Evolutionary conservation across 768 basidiomycete species (phyloP), one percentile per base, ranked within the genome.

Genomic region (Auriscalpium microsporum): DNA sequence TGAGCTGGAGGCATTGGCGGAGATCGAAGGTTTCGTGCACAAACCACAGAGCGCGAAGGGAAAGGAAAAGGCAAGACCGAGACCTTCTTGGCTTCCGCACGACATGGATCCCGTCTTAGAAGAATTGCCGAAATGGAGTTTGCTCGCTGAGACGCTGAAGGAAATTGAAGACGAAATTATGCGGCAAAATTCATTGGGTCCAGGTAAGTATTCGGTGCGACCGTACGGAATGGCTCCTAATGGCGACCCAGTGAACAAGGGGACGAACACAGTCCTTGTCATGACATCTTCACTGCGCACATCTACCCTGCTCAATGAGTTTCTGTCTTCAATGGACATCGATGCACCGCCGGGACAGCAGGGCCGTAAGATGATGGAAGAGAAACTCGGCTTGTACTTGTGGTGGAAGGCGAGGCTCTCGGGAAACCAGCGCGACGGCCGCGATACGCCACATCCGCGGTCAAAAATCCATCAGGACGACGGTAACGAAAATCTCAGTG

Each of bases 111-210:
- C 92, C 0, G 81, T 94, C 0, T 74, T 97, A 21, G 96, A 98
- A 69, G 96, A 98, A 65, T 78, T 90, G 45, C 94, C 94, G 0
- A 99, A 99, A 67, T 98, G 96, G 95, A 78, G 78, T 54, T 67
- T 94, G 8, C 71, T 99, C 11, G 78, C 84, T 0, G 88, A 92
- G n/a, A 79, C 94, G 0, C 68, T 99, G 45, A 77, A 90, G 50
- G 96, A 99, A 71, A 86, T 93, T 2, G 96, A 98, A 68, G 83
- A 83, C 56, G 90, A 94, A 60, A 85, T 89, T 34, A 73, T 88
- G 56, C 74, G 82, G 45, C 78, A 81, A 58, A 80, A 85, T 58
- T 73, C 75, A 9, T 55, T 64, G 56, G 68, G 65, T 44, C 8
- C 64, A 63, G 40, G n/a, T 50, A 33, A 8, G 21, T 16, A 42